phyloP scores from a whole-genome alignment of 2,329 filamentous ascomycete genomes.

The Botryotinia convoluta region DNA sequence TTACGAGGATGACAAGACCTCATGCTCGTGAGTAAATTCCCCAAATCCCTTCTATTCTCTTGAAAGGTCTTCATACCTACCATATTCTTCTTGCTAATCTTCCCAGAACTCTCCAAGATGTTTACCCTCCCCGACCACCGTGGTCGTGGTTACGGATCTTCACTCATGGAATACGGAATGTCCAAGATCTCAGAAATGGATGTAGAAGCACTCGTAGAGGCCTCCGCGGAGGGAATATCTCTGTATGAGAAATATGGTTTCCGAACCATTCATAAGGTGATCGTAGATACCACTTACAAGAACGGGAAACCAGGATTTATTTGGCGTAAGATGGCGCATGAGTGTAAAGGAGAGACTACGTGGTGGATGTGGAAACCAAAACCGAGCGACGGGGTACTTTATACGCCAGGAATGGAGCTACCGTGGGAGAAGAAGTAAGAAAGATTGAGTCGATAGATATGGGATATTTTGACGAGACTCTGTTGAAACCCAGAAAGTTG shows the following conservation, averaged over 20 bases:
- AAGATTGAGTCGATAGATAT: too few species aligned
- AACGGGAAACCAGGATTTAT: background rate
- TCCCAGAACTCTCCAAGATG: constrained; percentile 1
- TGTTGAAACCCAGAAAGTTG: background rate
- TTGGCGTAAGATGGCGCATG: background rate
- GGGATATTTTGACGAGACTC: background rate
- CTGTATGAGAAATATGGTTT: constrained; percentile 18
- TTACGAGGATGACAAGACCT: background rate
- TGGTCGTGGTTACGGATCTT: background rate
- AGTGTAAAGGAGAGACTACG: background rate
- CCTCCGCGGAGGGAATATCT: background rate
- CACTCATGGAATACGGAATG: constrained; percentile 9
- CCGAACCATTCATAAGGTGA: background rate
- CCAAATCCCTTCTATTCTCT: accelerated
- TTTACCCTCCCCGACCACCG: background rate
- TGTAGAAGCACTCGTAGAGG: constrained; percentile 4
- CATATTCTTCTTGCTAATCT: background rate
- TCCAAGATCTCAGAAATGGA: background rate
- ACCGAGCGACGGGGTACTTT: background rate
- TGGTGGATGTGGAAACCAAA: constrained; percentile 19
- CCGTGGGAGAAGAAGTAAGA: background rate
- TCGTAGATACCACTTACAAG: background rate
- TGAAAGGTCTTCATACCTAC: accelerated
- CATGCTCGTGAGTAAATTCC: background rate
- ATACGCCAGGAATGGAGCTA: background rate